phyloP scores from a whole-genome alignment of 352 stramenopile species.

The Pythium aquatile region DNA sequence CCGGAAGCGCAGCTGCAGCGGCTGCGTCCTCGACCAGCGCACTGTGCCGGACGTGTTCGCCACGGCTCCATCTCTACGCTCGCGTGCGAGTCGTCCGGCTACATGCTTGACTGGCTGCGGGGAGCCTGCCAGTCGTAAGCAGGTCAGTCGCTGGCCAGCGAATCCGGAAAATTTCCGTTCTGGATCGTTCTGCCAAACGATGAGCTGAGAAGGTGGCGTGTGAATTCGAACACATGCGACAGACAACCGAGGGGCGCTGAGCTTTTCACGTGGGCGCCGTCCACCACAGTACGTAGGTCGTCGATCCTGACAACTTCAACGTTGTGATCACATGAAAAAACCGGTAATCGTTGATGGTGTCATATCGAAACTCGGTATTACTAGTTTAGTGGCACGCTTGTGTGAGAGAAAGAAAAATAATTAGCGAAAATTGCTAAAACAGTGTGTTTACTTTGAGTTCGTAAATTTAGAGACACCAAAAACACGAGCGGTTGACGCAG shows the following conservation, averaged over 20 bases:
- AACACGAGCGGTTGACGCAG: neutral
- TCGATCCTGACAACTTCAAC: constrained; percentile 1
- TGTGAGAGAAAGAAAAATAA: neutral
- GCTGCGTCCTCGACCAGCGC: neutral
- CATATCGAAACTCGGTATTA: too few species aligned
- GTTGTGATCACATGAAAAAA: neutral
- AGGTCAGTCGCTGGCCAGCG: neutral
- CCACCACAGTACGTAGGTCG: neutral
- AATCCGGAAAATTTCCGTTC: constrained; percentile 1
- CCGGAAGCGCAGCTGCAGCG: neutral
- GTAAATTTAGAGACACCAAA: neutral
- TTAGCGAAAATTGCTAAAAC: neutral
- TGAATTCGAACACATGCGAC: constrained; percentile 26
- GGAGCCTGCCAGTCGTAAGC: neutral
- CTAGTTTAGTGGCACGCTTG: too few species aligned
- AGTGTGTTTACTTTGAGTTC: neutral
- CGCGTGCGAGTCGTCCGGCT: neutral
- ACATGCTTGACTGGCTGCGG: neutral
- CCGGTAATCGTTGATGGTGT: neutral
- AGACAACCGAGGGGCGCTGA: constrained; percentile 12
- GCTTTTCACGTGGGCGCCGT: neutral
- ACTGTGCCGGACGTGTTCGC: constrained; percentile 3
- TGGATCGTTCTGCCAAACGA: constrained; percentile 9
- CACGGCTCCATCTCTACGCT: constrained; percentile 8
- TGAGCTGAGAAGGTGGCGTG: neutral